Base-by-base conservation (phyloP, 352 stramenopile species). In the Phytophthora ohioensis region DNA sequence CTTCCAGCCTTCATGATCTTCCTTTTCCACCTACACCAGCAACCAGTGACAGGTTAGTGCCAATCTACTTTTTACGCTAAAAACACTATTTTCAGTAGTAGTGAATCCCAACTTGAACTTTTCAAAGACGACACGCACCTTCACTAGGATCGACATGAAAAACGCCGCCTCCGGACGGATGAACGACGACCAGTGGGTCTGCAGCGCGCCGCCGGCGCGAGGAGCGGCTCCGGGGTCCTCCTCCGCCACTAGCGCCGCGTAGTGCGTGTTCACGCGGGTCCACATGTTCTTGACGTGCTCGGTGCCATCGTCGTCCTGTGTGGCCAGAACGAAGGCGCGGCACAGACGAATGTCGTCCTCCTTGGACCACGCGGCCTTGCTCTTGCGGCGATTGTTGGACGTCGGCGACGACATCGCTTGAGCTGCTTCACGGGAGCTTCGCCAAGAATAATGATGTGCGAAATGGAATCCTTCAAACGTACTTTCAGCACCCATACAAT, bases 201-300 rank as follows among this genome's bases (percentile, higher is more conserved):
- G 71, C 35, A 78, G 42, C 13, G 71, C 71, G 17, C 71, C 67
- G 1, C 57, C 58, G 43, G 67, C 67, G 36, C 71, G 71, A 13
- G 66, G 67, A 38, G 61, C 56, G 3, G 71, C 67, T 15, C 0
- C 32, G 32, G 71, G 67, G 27, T 75, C 69, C 11, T 77, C 71
- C 13, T 72, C 61, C 21, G 46, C 56, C 9, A 55, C 49, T 11
- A 78, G 51, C 35, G 41, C 15, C 41, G 57, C 45, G 51, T 78
- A 78, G 56, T 67, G 63, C 32, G 54, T 67, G 39, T 57, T 36
- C 57, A 78, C 67, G 11, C 71, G 71, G 11, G 52, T 67, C 71
- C 71, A 78, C 61, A 78, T 75, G 42, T 78, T 72, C 51, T 75
- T 72, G 34, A 75, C 67, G 45, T 75, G 66, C 35, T 78, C 67